A percentile compares a stretch with the other conserved stretches of the same genome.
These are phyloP conservation scores for Graphiopsis chlorocephala DNA, from an alignment of 2,329 filamentous ascomycete genomes.

Conservation along the genomic window DNA sequence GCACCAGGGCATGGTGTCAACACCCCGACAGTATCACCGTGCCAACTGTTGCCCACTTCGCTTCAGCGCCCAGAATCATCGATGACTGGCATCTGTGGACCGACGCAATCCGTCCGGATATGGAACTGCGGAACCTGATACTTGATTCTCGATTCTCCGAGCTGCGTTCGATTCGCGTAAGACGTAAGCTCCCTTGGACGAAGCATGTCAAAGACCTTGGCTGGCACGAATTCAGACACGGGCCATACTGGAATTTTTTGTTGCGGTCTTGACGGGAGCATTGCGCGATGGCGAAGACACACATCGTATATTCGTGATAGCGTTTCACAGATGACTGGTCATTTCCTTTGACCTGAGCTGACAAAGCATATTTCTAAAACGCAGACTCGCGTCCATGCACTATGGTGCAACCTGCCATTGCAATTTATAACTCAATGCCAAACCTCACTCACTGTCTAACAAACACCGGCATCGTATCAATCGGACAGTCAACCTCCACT, in stretches of 20 bases:
- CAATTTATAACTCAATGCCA: too few species aligned
- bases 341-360: too few species aligned
- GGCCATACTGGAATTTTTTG: not conserved
- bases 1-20: not conserved
- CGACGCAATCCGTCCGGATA: not conserved
- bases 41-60: not conserved
- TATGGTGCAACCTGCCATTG: too few species aligned
- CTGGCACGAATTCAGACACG: not conserved
- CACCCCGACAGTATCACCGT: not conserved
- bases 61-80: not conserved
- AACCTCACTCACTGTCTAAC: conserved; percentile 2
- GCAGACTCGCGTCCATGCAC: too few species aligned
- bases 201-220: not conserved
- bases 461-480: conserved; percentile 25
- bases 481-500: conserved; percentile 21
- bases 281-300: too few species aligned
- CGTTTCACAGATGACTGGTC: too few species aligned
- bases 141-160: not conserved
- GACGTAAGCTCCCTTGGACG: not conserved
- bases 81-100: not conserved
- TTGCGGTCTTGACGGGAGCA: not conserved
- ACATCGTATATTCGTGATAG: too few species aligned
- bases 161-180: not conserved
- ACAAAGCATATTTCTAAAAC: too few species aligned
- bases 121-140: not conserved